Percentiles rank a stretch among this genome's conserved stretches.
These are phyloP conservation scores for Hypoxylon sp. DNA, from an alignment of 2,329 filamentous ascomycete genomes.

Conservation along the genomic window DNA sequence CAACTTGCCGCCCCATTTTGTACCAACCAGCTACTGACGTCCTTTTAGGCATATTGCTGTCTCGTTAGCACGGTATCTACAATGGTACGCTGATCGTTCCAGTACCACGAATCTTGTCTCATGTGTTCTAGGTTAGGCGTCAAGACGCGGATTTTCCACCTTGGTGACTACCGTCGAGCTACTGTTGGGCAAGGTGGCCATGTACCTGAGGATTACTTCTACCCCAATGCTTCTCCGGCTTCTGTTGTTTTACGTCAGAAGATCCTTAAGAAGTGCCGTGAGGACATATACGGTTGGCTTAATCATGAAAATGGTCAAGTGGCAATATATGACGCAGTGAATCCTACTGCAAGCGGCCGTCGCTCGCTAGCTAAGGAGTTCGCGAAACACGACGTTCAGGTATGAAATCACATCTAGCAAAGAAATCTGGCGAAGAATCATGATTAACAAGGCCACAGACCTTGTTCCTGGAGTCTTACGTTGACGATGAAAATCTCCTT, in stretches of 20 bases:
- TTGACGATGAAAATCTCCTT: constrained; percentile 92
- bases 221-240: constrained; percentile 90
- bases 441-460: constrained; percentile 69
- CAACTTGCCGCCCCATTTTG: neutral
- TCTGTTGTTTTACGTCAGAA: constrained; percentile 96
- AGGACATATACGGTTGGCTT: constrained; percentile 96
- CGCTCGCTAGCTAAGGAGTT: constrained; percentile 94
- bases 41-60: constrained; percentile 86
- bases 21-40: constrained; percentile 37
- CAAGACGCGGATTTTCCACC: constrained; percentile 97
- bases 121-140: constrained; percentile 80
- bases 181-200: constrained; percentile 87
- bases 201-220: constrained; percentile 98
- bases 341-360: constrained; percentile 86
- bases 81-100: constrained; percentile 72
- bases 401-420: constrained; percentile 55
- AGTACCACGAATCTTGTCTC: constrained; percentile 32
- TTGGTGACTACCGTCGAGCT: constrained; percentile 95
- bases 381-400: constrained; percentile 95
- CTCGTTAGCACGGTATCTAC: constrained; percentile 91
- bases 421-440: neutral
- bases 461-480: constrained; percentile 95
- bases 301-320: constrained; percentile 98
- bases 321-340: constrained; percentile 98
- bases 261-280: constrained; percentile 96